Base-by-base conservation (phyloP, 2,329 filamentous ascomycete genomes). In the Ascocoryne sarcoides region DNA sequence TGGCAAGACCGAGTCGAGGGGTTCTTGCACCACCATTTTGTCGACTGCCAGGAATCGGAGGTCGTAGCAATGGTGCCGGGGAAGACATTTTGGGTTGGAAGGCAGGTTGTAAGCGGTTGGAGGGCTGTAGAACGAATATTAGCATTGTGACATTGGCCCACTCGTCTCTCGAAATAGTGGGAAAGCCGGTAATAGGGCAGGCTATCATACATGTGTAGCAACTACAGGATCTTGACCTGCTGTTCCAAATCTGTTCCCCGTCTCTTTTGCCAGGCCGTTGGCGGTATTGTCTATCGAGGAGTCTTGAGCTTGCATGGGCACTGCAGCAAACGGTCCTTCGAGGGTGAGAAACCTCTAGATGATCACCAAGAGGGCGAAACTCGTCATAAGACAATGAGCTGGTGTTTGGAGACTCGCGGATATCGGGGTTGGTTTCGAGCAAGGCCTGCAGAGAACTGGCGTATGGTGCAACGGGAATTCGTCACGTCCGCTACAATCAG, bases 1-100 rank as follows among this genome's bases (percentile, higher is more conserved):
- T 96, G 33, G 89, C 85, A 42, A 96, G 76, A 32, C 88, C 90
- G 43, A 96, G 74, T 45, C 59, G 54, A 10, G 59, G 59, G 16
- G 55, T 57, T 49, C 55, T 48, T 5, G 53, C 42, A 34, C 54
- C 54, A 26, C 50, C 39, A 37, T 44, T 51, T 36, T 48, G 48
- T 46, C 58, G 53, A 37, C 50, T 52, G 3, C 59, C 59, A 10
- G 59, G 59, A 45, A 60, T 60, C 21, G 59, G 57, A n/a, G 59
- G 58, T 21, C 58, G 57, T 21, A 61, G 46, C 34, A 60, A 42
- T 29, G 59, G 59, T 40, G 57, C 57, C 48, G 58, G 58, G 16
- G 56, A 52, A 31, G 59, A 60, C 59, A 61, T 61, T 16, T 52
- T 58, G 43, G 53, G 49, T 23, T 45, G 40, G 21, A 40, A 29